Base-by-base conservation (phyloP, 78 protist species). In the Pelomyxa schiedti region DNA sequence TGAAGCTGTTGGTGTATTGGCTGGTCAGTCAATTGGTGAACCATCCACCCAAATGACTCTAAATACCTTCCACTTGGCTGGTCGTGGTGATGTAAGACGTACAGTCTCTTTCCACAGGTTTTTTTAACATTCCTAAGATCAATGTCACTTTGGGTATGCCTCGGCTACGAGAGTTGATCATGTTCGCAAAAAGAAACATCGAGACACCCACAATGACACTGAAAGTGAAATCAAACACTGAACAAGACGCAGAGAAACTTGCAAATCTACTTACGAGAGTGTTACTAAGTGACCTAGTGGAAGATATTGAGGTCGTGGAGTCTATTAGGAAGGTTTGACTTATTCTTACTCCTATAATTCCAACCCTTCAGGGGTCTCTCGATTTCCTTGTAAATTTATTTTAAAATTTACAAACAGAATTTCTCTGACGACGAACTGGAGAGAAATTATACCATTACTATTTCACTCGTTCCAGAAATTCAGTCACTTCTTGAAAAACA, bases 21-120 rank as follows among this genome's bases (percentile, higher is more conserved):
- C 98, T 4, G 98, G 91, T 6, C 98, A 97, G 80, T 82, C 96
- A 3, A 86, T 96, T 52, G 99, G 99, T 26, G 98, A 96, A 66
- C 99, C 99, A 28, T 91, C 97, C 28, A 96, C 99, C 16, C 99
- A 96, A 81, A 96, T 96, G 99, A 96, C 98, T 0, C 78, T 96
- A 53, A 93, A 96, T 85, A 93, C 97, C 5, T 94, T 95, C 89
- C 97, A 94, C 68, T 75, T 90, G 22, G 98, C 98, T 2, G 98
- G 98, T 70, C 64, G 83, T 58, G 86, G 86, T 69, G 86, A 81
- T n/a, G n/a, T n/a, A n/a, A n/a, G n/a, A n/a, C n/a, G n/a, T n/a
- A n/a, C n/a, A n/a, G n/a, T 47, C 22, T 47, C 22, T 47, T 22
- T 22, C 42, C n/a, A n/a, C n/a, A n/a, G n/a, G n/a, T n/a, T n/a